Conservation (phyloP, 805 yeast species). For the Lipomyces yamanashiensis region DNA sequence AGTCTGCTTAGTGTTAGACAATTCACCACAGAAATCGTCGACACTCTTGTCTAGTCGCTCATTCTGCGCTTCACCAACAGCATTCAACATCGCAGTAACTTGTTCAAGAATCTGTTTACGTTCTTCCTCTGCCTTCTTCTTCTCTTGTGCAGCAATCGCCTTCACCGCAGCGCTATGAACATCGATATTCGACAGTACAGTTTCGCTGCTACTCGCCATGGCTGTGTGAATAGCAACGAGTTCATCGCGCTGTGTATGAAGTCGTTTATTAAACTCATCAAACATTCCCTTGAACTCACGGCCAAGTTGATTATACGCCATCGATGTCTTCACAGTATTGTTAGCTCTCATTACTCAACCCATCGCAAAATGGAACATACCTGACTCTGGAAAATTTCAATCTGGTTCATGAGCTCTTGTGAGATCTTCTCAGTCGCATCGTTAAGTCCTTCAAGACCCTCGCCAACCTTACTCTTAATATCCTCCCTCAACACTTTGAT, state of each 20-base stretch:
- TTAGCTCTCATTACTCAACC: neutral
- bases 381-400: slow-evolving; percentile 28
- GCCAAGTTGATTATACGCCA: slow-evolving; percentile 37
- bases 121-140: slow-evolving; percentile 22
- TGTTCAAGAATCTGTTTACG: slow-evolving; percentile 21
- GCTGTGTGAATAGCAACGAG: slow-evolving; percentile 32
- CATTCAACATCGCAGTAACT: slow-evolving; percentile 17
- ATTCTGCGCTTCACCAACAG: slow-evolving; percentile 19
- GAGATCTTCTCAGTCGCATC: slow-evolving; percentile 35
- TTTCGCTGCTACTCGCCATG: slow-evolving; percentile 22
- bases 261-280: slow-evolving; percentile 36
- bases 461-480: slow-evolving; percentile 36
- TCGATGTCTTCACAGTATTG: slow-evolving; percentile 20
- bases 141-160: slow-evolving; percentile 23
- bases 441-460: slow-evolving; percentile 32
- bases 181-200: slow-evolving; percentile 19
- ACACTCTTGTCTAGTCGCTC: slow-evolving; percentile 19
- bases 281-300: slow-evolving; percentile 37
- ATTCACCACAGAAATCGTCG: slow-evolving; percentile 1
- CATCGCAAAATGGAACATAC: slow-evolving; percentile 5
- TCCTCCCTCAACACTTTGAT: slow-evolving; percentile 36
- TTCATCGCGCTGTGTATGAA: slow-evolving; percentile 33
- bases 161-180: slow-evolving; percentile 5
- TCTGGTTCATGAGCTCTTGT: slow-evolving; percentile 31
- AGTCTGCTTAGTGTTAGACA: slow-evolving; percentile 10